A percentile compares a stretch with the other conserved stretches of the same genome.
These are phyloP conservation scores for Irpex lacteus DNA, from an alignment of 1,284 basidiomycete species.

Conservation along the genomic window DNA sequence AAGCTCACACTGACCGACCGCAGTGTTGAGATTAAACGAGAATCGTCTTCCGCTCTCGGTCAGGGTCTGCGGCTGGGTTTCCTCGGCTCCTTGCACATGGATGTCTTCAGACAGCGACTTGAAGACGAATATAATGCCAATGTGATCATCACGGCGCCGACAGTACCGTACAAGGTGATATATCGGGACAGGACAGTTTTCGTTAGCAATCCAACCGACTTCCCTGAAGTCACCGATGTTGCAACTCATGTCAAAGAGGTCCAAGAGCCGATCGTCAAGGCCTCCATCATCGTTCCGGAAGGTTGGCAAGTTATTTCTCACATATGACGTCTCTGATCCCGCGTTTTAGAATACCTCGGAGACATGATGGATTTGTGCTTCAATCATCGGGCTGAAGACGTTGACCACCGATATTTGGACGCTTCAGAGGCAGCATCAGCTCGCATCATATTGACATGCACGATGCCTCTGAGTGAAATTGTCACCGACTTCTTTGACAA, in stretches of 20 bases:
- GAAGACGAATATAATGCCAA: conserved; percentile 96
- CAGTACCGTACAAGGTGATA: conserved; percentile 87
- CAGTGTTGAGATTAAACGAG: conserved; percentile 88
- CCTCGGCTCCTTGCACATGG: conserved; percentile 95
- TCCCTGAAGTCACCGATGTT: conserved; percentile 78
- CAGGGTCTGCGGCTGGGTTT: conserved; percentile 96
- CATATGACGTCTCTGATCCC: neutral
- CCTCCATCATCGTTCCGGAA: conserved; percentile 91
- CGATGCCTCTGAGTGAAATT: conserved; percentile 85
- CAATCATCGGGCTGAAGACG: conserved; percentile 71
- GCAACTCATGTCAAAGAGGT: conserved; percentile 62
- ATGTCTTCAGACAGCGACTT: conserved; percentile 92
- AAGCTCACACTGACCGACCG: conserved; percentile 86
- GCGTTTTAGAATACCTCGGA: conserved; percentile 69
- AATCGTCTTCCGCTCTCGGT: conserved; percentile 91
- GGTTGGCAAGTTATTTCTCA: conserved; percentile 40
- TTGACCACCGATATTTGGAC: conserved; percentile 81
- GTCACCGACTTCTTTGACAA: conserved; percentile 93
- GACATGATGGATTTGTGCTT: conserved; percentile 92
- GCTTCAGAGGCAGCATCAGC: conserved; percentile 42
- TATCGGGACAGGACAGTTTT: conserved; percentile 64
- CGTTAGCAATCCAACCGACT: conserved; percentile 91
- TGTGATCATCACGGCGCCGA: conserved; percentile 90
- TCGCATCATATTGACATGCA: conserved; percentile 78
- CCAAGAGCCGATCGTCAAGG: conserved; percentile 87